Percentiles rank a stretch among this genome's conserved stretches.
Evolutionary conservation across 257 asterid species (phyloP).

Genomic region (Solanum paucissectum): DNA sequence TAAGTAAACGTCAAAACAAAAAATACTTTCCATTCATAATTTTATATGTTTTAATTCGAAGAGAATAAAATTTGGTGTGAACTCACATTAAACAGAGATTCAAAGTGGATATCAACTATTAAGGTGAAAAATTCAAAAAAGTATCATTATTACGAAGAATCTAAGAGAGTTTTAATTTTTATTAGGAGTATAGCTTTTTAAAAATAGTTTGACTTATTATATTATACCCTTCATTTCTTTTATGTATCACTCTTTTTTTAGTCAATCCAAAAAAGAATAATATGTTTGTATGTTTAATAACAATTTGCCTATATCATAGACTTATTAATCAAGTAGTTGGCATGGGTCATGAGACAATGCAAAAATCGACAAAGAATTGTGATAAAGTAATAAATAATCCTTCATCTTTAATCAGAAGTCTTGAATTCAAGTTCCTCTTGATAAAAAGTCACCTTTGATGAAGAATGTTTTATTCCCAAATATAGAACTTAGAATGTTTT

Average conservation of each 20-base stretch:
- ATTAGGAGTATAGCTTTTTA: background rate
- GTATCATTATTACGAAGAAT: background rate
- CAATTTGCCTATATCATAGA: background rate
- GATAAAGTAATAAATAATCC: background rate
- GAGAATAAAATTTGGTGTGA: background rate
- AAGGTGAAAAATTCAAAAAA: background rate
- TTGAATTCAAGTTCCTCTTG: background rate
- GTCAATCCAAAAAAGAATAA: background rate
- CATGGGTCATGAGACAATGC: background rate
- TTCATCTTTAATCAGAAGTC: too few relatives aligned
- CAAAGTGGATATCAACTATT: background rate
- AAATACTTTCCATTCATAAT: background rate
- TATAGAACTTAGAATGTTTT: background rate
- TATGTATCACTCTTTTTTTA: background rate
- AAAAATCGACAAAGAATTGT: too few relatives aligned
- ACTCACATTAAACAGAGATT: background rate
- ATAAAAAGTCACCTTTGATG: background rate
- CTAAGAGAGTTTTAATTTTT: background rate
- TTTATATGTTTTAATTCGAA: background rate
- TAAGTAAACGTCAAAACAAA: background rate
- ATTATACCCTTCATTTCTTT: background rate
- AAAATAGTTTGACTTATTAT: background rate
- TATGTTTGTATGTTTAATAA: background rate
- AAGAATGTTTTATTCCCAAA: background rate
- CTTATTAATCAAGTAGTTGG: background rate